A percentile compares a stretch with the other conserved stretches of the same genome.
Evolutionary conservation across 345 rosid species (phyloP).

Genomic region (Ricinus communis): DNA sequence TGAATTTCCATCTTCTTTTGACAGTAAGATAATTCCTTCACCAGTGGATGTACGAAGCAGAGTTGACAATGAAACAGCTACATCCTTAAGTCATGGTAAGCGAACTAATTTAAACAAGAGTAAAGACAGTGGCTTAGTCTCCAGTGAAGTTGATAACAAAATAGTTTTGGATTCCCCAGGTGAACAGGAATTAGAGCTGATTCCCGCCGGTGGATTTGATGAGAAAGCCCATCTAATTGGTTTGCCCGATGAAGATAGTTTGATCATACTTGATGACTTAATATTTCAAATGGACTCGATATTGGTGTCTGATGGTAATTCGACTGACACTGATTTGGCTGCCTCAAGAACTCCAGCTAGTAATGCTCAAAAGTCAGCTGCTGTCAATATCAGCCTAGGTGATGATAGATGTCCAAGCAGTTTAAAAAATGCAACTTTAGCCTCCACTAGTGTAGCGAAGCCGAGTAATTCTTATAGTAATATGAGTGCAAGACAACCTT

Average conservation of each 20-base stretch:
- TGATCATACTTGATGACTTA: slow-evolving; percentile 32
- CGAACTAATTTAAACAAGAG: slow-evolving; percentile 8
- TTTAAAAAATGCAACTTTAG: slow-evolving; percentile 4
- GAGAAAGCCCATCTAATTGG: slow-evolving; percentile 15
- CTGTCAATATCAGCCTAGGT: neutral
- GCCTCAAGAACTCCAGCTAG: slow-evolving; percentile 14
- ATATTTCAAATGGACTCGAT: slow-evolving; percentile 18
- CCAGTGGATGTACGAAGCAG: neutral
- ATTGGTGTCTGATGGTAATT: slow-evolving; percentile 4
- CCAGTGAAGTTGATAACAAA: neutral
- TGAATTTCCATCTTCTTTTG: neutral
- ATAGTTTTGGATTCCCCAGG: slow-evolving; percentile 1
- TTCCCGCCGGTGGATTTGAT: slow-evolving; percentile 10
- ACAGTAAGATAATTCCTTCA: neutral
- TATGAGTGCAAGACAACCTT: neutral
- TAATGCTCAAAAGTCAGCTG: neutral
- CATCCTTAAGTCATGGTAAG: slow-evolving; percentile 9
- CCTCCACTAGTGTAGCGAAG: slow-evolving; percentile 8
- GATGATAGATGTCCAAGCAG: neutral
- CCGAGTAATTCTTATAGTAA: slow-evolving; percentile 2
- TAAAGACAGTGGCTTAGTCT: neutral
- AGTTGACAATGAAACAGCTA: slow-evolving; percentile 3
- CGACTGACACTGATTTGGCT: slow-evolving; percentile 6
- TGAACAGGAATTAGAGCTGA: slow-evolving; percentile 6
- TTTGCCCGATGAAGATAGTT: slow-evolving; percentile 43